Evolutionary conservation across 805 yeast genomes (phyloP), one percentile per base, ranked within the genome.

Genomic region (Komagataella ulmi): DNA sequence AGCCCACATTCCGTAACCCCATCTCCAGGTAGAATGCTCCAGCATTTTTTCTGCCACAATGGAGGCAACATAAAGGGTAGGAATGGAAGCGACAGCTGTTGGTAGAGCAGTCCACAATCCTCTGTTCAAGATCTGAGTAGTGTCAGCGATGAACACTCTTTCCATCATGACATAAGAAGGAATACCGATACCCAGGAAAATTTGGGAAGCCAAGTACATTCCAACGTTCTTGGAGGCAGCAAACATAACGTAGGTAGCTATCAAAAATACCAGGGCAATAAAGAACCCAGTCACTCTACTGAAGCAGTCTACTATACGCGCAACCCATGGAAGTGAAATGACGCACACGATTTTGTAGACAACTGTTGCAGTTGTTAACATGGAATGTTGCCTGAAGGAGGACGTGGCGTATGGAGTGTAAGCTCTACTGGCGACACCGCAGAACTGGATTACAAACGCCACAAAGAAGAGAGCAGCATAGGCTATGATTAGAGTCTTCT

Each of bases 1-100:
- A 19, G 74, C 69, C 64, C 75, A 76, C 63, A 74, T 67, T 50
- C 77, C 78, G 57, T 70, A 74, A 23, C 79, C 81, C 75, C 76
- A 72, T 60, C 79, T 67, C 82, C 82, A 77, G 47, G 69, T 70
- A 47, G 73, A 68, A 48, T 64, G 61, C 51, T 66, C 68, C 44
- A 74, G 70, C 56, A 74, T 63, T 6, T 71, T 63, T 8, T 62
- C 52, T 23, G 65, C 62, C 30, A 62, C 62, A 24, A 56, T 50
- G 19, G 67, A 58, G 21, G 68, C 71, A 10, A 62, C 56, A 56
- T 60, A 67, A 3, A 65, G 61, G n/a, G 71, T 60, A 46, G 63
- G 59, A 50, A 67, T 64, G 46, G 60, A 62, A 5, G 61, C 69
- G 50, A 61, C 59, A 5, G 64, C 58, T 2, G 46, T 19, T 21